Base-by-base conservation (phyloP, 106 monocot genomes). In the Iris macrosiphon region DNA sequence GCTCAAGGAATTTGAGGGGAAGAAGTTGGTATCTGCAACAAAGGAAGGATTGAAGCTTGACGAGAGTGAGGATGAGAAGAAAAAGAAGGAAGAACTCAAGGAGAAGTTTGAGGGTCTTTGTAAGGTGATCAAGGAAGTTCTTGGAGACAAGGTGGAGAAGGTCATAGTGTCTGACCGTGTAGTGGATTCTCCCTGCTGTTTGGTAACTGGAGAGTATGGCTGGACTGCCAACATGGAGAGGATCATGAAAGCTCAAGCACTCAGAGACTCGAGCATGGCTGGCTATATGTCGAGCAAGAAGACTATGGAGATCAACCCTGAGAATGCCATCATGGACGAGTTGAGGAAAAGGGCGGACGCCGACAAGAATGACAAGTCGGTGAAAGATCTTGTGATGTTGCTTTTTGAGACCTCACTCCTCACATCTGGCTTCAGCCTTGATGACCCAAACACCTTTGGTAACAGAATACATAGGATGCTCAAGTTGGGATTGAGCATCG, bases 21-120 rank as follows among this genome's bases (percentile, higher is more conserved):
- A 68, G 67, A 68, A 59, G 47, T 45, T 68, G 27, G 66, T 66
- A 0, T 66, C 66, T 15, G 66, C 66, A 1, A 55, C 66, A 3
- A 66, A 66, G 43, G 66, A 68, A 29, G 67, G 67, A 0, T 45
- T 68, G 18, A 47, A 68, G 35, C 58, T 68, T 2, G 67, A 68
- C 21, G 67, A 68, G 58, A 29, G 31, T 19, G 67, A 68, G 28
- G 67, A 68, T 28, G 67, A 68, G 39, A 68, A 68, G 58, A 68
- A 68, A 45, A 68, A 17, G 31, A 57, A 59, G 46, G 45, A 67
- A 43, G 45, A 45, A 15, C 28, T 45, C 15, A 48, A 46, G 24
- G 47, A 31, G 2, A 56, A 46, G 16, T 67, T 57, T 27, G 65
- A 65, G 54, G 52, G 55, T 29, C 40, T 65, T 3, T 65, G 65